Evolutionary conservation across 345 rosid genomes (phyloP), one percentile per base, ranked within the genome.

Genomic region (Aquilaria sinensis): DNA sequence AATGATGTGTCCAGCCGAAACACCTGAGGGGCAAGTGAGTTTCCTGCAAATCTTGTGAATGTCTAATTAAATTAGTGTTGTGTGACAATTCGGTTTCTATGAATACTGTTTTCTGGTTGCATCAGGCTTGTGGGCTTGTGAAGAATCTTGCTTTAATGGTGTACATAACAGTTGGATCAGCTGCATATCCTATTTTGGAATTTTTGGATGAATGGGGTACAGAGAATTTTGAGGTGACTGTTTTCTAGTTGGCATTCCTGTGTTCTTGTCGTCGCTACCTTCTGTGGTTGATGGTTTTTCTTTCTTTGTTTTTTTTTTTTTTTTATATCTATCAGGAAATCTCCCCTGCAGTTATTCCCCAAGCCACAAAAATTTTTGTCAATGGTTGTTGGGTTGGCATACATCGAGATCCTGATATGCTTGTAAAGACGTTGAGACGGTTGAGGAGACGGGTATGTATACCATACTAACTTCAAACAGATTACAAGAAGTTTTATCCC

Each of bases 1-100:
- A 69, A 94, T 94, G 97, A 94, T 94, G 99, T 94, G 99, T 75
- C 99, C 99, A 29, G 97, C 99, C 67, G 99, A 90, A 77, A 94
- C 99, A 68, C 99, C 99, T 59, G 99, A 94, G 83, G 99, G 99
- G 72, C 99, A 94, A 82, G 97, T 94, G 71, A 77, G 76, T 77
- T 32, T 64, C 43, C n/a, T 15, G 14, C 31, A 12, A 37, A 37
- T 37, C 43, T 37, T 37, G 43, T 37, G 43, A 37, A 37, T 37
- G 43, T 3, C 43, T 37, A 37, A 37, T 9, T 37, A 37, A 23
- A 4, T 37, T 37, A 37, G 43, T 37, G 43, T 37, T 9, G 5
- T 37, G 5, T 37, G 23, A 37, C 43, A 37, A 37, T 37, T 37
- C 8, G 43, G 43, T 37, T 37, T 37, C 43, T 37, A 37, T 5